Base-by-base conservation (phyloP, 768 basidiomycete genomes). In the Boletus pseudopeckii region DNA sequence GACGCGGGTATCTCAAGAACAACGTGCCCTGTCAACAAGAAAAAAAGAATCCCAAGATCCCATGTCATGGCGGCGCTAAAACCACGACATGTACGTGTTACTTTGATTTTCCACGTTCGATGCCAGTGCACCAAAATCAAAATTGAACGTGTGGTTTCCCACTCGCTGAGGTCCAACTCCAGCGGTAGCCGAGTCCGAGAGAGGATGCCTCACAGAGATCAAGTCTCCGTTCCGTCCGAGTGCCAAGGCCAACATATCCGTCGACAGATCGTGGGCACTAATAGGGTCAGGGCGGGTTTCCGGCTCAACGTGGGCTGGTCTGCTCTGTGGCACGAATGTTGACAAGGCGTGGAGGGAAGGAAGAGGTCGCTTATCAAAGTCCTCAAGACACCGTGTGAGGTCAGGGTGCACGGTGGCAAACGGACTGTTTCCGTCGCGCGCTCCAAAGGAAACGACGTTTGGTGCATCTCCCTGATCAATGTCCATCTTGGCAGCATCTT, bases 41-140 rank as follows among this genome's bases (percentile, higher is more conserved):
- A 50, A 52, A 8, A 5, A 51, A 22, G 11, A 22, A 32, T 30
- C 17, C 28, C 60, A 65, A 65, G 56, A 65, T 47, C 17, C 34
- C n/a, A 28, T 47, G 26, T 5, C n/a, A 48, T 24, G 33, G 22
- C 28, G 17, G 10, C n/a, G 32, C 68, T 71, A 85, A 61, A 85
- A 85, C 84, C 84, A 85, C 22, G 83, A 82, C 84, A 85, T 85
- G 64, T 82, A 85, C 36, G 69, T 70, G 49, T 72, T 70, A 52
- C 80, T 81, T 34, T 82, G 84, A 58, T 79, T 82, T 59, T 80
- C 80, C 54, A 81, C 69, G 43, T 80, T 77, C 43, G 75, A 73
- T 28, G 75, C 79, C 55, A 85, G 63, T 20, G 81, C 83, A 5
- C 84, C 84, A 60, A 83, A 75, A 55, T 84, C 83, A 62, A 84